phyloP scores from a whole-genome alignment of 2,329 filamentous ascomycete genomes.

The Trichoderma sp. region DNA sequence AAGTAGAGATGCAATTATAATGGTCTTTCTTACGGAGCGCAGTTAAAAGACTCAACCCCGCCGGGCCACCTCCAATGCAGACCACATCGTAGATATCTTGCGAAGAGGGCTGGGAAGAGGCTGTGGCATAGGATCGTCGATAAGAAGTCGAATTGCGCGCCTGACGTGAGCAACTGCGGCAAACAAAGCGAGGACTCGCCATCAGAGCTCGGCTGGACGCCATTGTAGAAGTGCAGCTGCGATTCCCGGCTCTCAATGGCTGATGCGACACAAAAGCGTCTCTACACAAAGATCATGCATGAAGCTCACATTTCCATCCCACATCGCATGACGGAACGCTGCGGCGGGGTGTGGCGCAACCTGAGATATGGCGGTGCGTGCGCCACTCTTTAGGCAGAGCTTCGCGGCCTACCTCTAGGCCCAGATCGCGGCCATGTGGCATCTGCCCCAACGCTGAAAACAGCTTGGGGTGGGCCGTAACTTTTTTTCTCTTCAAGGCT shows the following conservation, averaged over 20 bases:
- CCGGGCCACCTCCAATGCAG: slow-evolving; percentile 86
- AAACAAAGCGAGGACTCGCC: slow-evolving; percentile 43
- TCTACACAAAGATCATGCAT: neutral
- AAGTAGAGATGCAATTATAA: neutral
- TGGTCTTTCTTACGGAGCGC: slow-evolving; percentile 63
- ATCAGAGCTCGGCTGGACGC: slow-evolving; percentile 33
- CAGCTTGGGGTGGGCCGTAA: neutral
- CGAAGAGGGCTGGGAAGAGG: slow-evolving; percentile 41
- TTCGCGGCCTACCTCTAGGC: neutral
- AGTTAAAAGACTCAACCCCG: slow-evolving; percentile 79
- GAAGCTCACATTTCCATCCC: slow-evolving; percentile 13
- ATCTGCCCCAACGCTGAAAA: neutral
- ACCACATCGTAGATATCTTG: slow-evolving; percentile 90
- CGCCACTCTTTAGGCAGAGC: neutral
- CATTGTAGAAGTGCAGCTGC: slow-evolving; percentile 29
- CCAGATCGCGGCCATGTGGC: neutral
- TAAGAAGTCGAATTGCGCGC: slow-evolving; percentile 36
- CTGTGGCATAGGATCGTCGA: slow-evolving; percentile 46
- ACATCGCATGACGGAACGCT: slow-evolving; percentile 17
- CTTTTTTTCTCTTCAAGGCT: slow-evolving; percentile 10
- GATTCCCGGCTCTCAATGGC: slow-evolving; percentile 14
- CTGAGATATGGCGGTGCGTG: slow-evolving; percentile 20
- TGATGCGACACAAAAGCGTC: slow-evolving; percentile 6
- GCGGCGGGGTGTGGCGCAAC: slow-evolving; percentile 24
- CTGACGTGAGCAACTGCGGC: slow-evolving; percentile 49